phyloP scores from a whole-genome alignment of 2,329 filamentous ascomycete species.

The Elsinoe fawcettii region DNA sequence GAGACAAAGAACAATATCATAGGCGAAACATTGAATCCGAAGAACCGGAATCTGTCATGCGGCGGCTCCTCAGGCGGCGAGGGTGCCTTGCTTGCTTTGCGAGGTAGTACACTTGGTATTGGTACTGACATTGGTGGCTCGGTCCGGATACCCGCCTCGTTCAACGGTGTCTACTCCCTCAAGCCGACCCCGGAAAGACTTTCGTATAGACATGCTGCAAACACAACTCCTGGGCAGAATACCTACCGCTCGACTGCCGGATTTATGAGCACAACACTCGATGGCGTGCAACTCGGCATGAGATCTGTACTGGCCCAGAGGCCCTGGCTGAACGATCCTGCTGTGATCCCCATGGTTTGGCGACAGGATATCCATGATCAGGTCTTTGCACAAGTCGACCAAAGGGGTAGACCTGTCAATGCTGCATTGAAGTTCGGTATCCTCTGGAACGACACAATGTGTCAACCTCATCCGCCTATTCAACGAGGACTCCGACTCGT shows the following conservation, averaged over 20 bases:
- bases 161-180: slow-evolving; percentile 40
- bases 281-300: slow-evolving; percentile 48
- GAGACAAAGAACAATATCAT: slow-evolving; percentile 46
- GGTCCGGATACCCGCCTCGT: slow-evolving; percentile 42
- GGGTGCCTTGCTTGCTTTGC: slow-evolving; percentile 46
- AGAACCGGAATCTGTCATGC: slow-evolving; percentile 43
- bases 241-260: slow-evolving; percentile 45
- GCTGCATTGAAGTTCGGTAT: slow-evolving; percentile 26
- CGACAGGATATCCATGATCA: slow-evolving; percentile 24
- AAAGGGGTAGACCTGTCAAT: slow-evolving; percentile 5
- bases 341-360: slow-evolving; percentile 55
- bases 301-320: slow-evolving; percentile 43
- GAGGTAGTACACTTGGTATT: slow-evolving; percentile 47
- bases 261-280: slow-evolving; percentile 47
- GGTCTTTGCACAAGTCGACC: slow-evolving; percentile 1
- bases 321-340: slow-evolving; percentile 52
- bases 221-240: slow-evolving; percentile 40
- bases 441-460: slow-evolving; percentile 29
- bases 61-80: slow-evolving; percentile 53
- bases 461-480: slow-evolving; percentile 31
- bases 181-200: slow-evolving; percentile 39
- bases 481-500: slow-evolving; percentile 27
- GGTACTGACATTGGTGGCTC: slow-evolving; percentile 48
- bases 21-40: slow-evolving; percentile 48
- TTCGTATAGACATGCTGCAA: slow-evolving; percentile 36